These are phyloP conservation scores for Neckera pumila DNA, from an alignment of 225 moss, liverwort and hornwort species.

Conservation along the genomic window DNA sequence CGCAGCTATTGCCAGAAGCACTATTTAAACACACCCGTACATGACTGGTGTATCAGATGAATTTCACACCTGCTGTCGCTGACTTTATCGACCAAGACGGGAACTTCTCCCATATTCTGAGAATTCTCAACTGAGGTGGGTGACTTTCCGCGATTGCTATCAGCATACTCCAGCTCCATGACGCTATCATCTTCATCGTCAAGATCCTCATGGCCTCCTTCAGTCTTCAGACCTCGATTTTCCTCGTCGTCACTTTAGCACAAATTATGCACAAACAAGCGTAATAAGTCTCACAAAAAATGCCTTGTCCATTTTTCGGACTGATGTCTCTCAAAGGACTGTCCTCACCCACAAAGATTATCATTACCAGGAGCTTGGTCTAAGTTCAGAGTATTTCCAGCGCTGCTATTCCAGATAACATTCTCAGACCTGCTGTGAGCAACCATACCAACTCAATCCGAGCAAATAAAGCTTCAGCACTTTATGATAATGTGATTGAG, in stretches of 20 bases:
- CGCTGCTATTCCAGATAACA: not conserved
- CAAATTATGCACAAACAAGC: not conserved
- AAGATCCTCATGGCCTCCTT: constrained; percentile 28
- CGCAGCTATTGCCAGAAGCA: not conserved
- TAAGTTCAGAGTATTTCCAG: not conserved
- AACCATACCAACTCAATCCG: not conserved
- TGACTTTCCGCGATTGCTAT: constrained; percentile 39
- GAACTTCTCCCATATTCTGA: constrained; percentile 38
- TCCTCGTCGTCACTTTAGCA: constrained; percentile 66
- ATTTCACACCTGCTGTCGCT: constrained; percentile 30
- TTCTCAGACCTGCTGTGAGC: not conserved
- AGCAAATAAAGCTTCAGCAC: not conserved
- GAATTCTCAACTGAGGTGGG: constrained; percentile 32
- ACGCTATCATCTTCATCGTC: constrained; percentile 60
- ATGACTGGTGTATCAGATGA: not conserved
- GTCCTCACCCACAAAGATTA: not conserved
- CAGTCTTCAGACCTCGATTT: constrained; percentile 46
- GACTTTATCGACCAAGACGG: constrained; percentile 47
- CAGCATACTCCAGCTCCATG: constrained; percentile 28
- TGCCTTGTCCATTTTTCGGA: not conserved
- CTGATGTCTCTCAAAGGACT: not conserved
- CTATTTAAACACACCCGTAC: not conserved
- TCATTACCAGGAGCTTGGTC: not conserved
- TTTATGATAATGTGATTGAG: not conserved
- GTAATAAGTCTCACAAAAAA: not conserved